Evolutionary conservation across 768 basidiomycete species (phyloP), one percentile per base, ranked within the genome.

Genomic region (Macrolepiota dolichaula): DNA sequence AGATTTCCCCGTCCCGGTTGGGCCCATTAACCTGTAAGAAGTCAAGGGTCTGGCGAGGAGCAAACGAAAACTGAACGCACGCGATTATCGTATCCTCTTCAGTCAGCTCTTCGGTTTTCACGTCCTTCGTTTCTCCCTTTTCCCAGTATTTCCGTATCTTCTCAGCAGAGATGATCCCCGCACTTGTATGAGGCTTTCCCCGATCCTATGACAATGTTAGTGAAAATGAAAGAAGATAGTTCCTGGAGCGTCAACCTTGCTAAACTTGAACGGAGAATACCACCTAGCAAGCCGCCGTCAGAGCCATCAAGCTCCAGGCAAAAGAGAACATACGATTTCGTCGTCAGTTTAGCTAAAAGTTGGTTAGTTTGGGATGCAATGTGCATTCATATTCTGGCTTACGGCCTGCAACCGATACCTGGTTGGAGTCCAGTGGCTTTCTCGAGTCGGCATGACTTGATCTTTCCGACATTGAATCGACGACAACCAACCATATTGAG

Each of bases 1-100:
- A 40, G 66, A 66, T 58, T 67, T 69, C 4, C 65, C 65, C 13
- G 65, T 55, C 15, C 65, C 65, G n/a, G 65, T 66, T n/a, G 60
- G 57, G 4, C 65, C 65, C 62, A 66, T 66, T 3, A 66, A 47
- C 3, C 65, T 66, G 51, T 6, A 27, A 15, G 13, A 19, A 27
- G 27, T 11, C 47, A 19, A 47, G 22, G 9, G n/a, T 12, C 4
- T 46, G 13, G 17, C 3, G 25, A 36, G 5, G 12, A 32, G 25
- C 10, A 5, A 4, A 22, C 10, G 6, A 4, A 60, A 47, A 7
- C 15, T 38, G 25, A 9, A 24, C 59, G 42, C 15, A 61, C 59
- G 53, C 59, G 15, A 61, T 46, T 9, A 61, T 52, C 10, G 46
- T 61, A 37, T 61, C 59, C 6, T 19, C 53, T 27, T 61, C 59